Evolutionary conservation across 78 protist species (phyloP).

Genomic region (Dictyostelium citrinum): DNA sequence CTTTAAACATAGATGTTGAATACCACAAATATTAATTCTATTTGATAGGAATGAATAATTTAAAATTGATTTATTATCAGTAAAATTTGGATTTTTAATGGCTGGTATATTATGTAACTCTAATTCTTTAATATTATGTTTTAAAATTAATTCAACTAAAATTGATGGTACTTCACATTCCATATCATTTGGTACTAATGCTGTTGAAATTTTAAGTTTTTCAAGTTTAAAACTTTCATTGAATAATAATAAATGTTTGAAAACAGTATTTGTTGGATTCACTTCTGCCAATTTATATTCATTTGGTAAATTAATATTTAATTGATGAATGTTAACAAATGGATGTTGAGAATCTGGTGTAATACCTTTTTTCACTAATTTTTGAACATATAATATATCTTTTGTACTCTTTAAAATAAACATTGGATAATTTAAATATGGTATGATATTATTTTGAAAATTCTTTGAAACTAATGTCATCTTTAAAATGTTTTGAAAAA

Average conservation of each 20-base stretch:
- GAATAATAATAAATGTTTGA: neutral
- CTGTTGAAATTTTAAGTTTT: neutral
- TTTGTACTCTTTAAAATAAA: neutral
- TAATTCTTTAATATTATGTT: neutral
- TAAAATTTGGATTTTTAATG: neutral
- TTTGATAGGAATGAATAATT: neutral
- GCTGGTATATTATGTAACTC: neutral
- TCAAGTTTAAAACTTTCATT: neutral
- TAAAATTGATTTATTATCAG: neutral
- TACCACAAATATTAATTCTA: neutral
- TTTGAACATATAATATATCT: neutral
- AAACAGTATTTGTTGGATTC: neutral
- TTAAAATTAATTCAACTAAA: neutral
- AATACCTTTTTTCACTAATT: neutral
- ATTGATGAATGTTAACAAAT: neutral
- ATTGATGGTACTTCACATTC: neutral
- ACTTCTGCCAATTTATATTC: neutral
- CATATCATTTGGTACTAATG: neutral
- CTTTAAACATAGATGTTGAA: neutral
- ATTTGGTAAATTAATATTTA: neutral
- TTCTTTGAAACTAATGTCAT: neutral
- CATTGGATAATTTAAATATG: neutral
- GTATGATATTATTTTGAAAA: neutral
- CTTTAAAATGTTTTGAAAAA: neutral
- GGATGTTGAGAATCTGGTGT: neutral